Base-by-base conservation (phyloP, 2,329 filamentous ascomycete species). In the Geosmithia flava region DNA sequence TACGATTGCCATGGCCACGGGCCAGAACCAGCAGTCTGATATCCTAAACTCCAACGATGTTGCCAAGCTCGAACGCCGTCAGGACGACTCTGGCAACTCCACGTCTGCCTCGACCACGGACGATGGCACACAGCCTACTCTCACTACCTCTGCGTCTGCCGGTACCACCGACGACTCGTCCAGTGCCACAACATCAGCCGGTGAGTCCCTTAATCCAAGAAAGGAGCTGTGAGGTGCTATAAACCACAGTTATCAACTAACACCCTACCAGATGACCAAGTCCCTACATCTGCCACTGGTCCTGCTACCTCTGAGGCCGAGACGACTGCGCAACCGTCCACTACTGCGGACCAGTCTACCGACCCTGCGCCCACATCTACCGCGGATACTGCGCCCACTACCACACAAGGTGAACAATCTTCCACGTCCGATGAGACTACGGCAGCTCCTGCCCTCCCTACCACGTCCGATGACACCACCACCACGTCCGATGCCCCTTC, bases 81-180 rank as follows among this genome's bases (percentile, higher is more conserved):
- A 48, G 42, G 47, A 48, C 29, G 47, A 45, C 11, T 5, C 47
- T 40, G 46, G 46, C 2, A 37, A 48, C 16, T 20, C 42, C 20
- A 20, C 47, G 16, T 44, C 47, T 10, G 41, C 41, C n/a, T 16
- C 41, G 11, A 20, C 41, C 10, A 11, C 41, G 6, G 33, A 5
- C 23, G 23, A 27, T 37, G 33, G 3, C 13, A 13, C 33, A 5
- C 33, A 37, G 33, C 10, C 33, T 11, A 30, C 7, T 11, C 29
- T 16, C 16, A 42, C 16, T 16, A 42, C 33, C 15, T 37, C 33
- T 37, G 33, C 33, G 33, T 11, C 11, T 37, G 33, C 15, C 15
- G 33, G 15, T 16, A 13, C 33, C 33, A 37, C 33, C 6, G 10
- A 11, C 33, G 33, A 37, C 10, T 5, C 11, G 10, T 16, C 33